Base-by-base conservation (phyloP, 805 yeast genomes). In the Cyberlindnera galapagoensis region DNA sequence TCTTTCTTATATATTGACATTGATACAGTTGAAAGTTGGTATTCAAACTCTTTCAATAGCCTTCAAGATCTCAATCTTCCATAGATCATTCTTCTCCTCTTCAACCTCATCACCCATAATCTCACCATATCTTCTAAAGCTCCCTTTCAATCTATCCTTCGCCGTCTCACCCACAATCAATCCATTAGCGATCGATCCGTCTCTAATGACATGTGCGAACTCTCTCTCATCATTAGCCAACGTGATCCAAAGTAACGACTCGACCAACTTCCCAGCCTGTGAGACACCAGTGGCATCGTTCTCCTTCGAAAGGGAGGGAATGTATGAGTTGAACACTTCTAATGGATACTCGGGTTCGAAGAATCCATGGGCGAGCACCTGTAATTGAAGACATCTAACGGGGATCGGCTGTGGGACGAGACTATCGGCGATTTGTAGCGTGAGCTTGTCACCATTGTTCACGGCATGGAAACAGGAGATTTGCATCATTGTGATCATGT, bases 61-160 rank as follows among this genome's bases (percentile, higher is more conserved):
- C 18, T 25, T 14, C 5, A 47, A 21, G 2, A 47, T 36, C 23
- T 44, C 51, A 7, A 18, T 18, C 21, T 36, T 31, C 26, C 45
- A 18, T 17, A 40, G 20, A 1, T 39, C 25, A 19, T 44, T 35
- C 5, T 35, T 30, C 2, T 33, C 30, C 51, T 28, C 24, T 55
- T 65, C 60, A 22, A 54, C 53, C 21, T 65, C 67, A 18, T 57
- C 59, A 12, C 66, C 72, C 3, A 53, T 51, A 3, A 69, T 61
- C n/a, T 69, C 75, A 8, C 80, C 78, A 45, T 69, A 75, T 1
- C 53, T 57, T 40, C 69, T 64, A 41, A 74, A 60, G 7, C 60
- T 41, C 8, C 49, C 56, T 43, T 70, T 72, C 7, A 73, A 47
- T n/a, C 46, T 45, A 12, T 58, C 57, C 5, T 59, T 48, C 19